Conservation (phyloP, 352 stramenopile species). For the Phytophthora multivora region DNA sequence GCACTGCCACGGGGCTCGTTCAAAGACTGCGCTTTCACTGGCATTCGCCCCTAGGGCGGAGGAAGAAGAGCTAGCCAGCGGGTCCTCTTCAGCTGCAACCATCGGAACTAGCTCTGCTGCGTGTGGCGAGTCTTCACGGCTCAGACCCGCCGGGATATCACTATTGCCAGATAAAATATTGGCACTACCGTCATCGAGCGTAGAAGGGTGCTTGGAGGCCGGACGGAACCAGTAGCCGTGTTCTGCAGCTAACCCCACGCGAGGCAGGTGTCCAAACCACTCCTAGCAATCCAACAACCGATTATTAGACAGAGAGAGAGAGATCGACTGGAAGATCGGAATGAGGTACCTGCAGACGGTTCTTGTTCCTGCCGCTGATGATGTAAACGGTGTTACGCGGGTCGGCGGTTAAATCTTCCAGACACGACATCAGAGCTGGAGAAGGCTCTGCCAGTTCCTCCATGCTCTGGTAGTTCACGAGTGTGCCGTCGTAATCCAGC, state of each 20-base stretch:
- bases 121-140: slow-evolving; percentile 18
- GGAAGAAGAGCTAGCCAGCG: slow-evolving; percentile 23
- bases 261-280: slow-evolving; percentile 83
- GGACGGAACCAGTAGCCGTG: slow-evolving; percentile 85
- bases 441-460: slow-evolving; percentile 69
- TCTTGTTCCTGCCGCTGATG: slow-evolving; percentile 84
- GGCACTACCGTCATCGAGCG: slow-evolving; percentile 15
- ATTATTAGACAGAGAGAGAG: slow-evolving; percentile 13
- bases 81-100: slow-evolving; percentile 21
- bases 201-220: slow-evolving; percentile 57
- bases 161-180: not conserved
- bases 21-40: slow-evolving; percentile 12
- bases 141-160: slow-evolving; percentile 6
- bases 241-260: slow-evolving; percentile 77
- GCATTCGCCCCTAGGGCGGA: slow-evolving; percentile 8
- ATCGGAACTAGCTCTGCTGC: slow-evolving; percentile 4
- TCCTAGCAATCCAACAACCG: slow-evolving; percentile 39
- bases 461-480: slow-evolving; percentile 85
- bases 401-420: slow-evolving; percentile 71
- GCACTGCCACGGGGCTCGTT: slow-evolving; percentile 74
- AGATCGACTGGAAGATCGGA: not conserved
- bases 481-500: slow-evolving; percentile 86
- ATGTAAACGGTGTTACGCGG: slow-evolving; percentile 87
- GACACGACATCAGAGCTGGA: slow-evolving; percentile 55
- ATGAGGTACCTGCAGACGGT: slow-evolving; percentile 47